phyloP scores from a whole-genome alignment of 73 alveolate genomes.

The Uronychia setigera region DNA sequence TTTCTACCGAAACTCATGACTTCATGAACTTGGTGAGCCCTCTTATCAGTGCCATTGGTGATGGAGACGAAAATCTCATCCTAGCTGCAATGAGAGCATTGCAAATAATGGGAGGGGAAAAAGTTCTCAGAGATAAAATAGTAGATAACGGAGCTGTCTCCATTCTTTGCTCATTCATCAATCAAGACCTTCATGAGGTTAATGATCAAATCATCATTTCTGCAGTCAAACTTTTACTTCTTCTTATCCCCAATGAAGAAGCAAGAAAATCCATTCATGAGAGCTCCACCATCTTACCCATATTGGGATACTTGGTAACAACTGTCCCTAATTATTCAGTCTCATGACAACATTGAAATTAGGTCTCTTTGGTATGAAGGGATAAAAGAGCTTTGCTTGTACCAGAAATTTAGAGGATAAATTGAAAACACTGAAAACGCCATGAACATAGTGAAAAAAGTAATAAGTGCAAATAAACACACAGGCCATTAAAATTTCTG shows the following conservation, averaged over 20 bases:
- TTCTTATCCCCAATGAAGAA: conserved; percentile 36
- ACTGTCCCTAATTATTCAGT: not conserved
- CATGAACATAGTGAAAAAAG: conserved; percentile 50
- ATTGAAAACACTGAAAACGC: conserved; percentile 53
- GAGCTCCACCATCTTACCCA: conserved; percentile 37
- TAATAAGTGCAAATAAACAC: conserved; percentile 31
- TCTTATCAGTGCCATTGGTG: conserved; percentile 37
- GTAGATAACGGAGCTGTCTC: conserved; percentile 53
- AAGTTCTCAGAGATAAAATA: conserved; percentile 26
- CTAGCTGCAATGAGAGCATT: conserved; percentile 30
- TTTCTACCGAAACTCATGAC: conserved; percentile 27
- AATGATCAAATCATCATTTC: conserved; percentile 15
- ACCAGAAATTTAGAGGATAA: conserved; percentile 32
- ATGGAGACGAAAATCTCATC: conserved; percentile 38
- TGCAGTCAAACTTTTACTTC: conserved; percentile 30
- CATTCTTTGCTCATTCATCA: conserved; percentile 40
- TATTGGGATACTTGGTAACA: conserved; percentile 11
- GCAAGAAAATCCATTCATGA: conserved; percentile 45
- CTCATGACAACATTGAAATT: conserved; percentile 40
- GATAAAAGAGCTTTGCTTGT: conserved; percentile 50
- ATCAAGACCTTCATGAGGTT: conserved; percentile 40
- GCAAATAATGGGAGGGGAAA: conserved; percentile 26
- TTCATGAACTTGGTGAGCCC: conserved; percentile 44
- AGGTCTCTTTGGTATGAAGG: conserved; percentile 58
- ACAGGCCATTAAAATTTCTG: conserved; percentile 5